Evolutionary conservation across 2,329 filamentous ascomycete genomes (phyloP), one percentile per base, ranked within the genome.

Genomic region (Arthrinium phaeospermum): DNA sequence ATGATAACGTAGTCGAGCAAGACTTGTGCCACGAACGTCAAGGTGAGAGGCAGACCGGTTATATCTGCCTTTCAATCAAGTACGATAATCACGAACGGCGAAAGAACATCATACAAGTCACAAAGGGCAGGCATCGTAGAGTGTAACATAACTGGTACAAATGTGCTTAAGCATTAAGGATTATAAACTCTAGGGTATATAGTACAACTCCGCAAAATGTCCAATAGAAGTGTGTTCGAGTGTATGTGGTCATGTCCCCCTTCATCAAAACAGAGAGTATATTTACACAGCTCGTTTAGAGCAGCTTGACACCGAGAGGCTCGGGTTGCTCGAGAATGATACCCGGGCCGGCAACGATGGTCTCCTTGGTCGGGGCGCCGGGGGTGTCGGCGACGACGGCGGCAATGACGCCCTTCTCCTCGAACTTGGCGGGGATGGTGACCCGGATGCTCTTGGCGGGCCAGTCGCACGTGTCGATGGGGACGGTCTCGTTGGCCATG

Each of bases 301-400:
- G 19, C 22, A 78, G 45, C 72, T 71, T 64, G 1, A 71, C 72
- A 12, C 69, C 78, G 34, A 80, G 73, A 69, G 74, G 77, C 22
- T 76, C 72, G 1, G 82, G 82, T 70, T 83, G 81, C 75, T 84
- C 77, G 6, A 83, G 74, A 13, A 85, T 76, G 34, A 83, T 74
- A 8, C 81, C 76, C 7, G 83, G 83, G 19, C 83, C 83, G 24
- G 83, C 83, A 70, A 83, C 75, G 5, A 84, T 81, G n/a, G 75
- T 80, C 13, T 82, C 81, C 64, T 79, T 73, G 13, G 79, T 82
- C 1, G 81, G 81, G 2, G 83, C 82, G 41, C 80, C 83, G 16
- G 75, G 72, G 12, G 76, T 75, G 74, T 83, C 79, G 2, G 83
- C 79, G 69, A 85, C 78, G 13, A 84, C 79, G 27, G 77, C 80